Conservation (phyloP, 139 green algal species). For the Protoeuglena noctilucae region DNA sequence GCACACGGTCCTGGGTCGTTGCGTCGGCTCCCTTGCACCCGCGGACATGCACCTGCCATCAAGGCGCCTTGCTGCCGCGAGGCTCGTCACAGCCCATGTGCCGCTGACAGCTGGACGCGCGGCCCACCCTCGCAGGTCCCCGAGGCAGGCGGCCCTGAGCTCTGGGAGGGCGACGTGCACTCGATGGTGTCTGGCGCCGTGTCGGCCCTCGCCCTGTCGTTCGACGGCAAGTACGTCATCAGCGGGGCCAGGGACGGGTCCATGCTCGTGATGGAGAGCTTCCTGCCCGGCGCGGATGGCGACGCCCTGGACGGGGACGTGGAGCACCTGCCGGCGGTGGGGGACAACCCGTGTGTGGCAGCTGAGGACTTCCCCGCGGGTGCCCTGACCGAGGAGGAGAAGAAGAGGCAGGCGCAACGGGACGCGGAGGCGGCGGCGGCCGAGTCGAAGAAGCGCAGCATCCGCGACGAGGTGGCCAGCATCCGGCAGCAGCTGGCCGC, state of each 20-base stretch:
- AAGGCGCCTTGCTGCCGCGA: too few species aligned
- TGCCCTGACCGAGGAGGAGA: constrained; percentile 54
- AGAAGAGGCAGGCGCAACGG: constrained; percentile 45
- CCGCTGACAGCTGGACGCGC: too few species aligned
- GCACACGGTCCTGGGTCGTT: too few species aligned
- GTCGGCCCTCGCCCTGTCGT: constrained; percentile 26
- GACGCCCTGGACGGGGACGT: constrained; percentile 3
- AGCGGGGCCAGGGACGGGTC: constrained; percentile 28
- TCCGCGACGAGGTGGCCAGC: constrained; percentile 25
- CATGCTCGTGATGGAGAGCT: constrained; percentile 20
- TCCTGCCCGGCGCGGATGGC: too few species aligned
- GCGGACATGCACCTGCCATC: too few species aligned
- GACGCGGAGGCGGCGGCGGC: constrained; percentile 20
- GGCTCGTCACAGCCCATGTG: too few species aligned
- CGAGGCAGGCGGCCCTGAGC: not conserved
- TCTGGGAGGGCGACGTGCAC: constrained; percentile 32
- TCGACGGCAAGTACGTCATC: constrained; percentile 44
- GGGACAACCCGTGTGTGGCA: constrained; percentile 5
- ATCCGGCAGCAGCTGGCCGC: constrained; percentile 22
- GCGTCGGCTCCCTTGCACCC: too few species aligned
- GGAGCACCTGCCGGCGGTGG: constrained; percentile 8
- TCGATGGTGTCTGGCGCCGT: constrained; percentile 31
- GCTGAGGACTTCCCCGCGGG: constrained; percentile 18
- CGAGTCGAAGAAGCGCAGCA: constrained; percentile 39
- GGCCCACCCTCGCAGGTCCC: not conserved